Percentiles rank a stretch among this genome's conserved stretches.
Evolutionary conservation across 2,329 filamentous ascomycete genomes (phyloP).

Genomic region (Podosphaera aphanis): DNA sequence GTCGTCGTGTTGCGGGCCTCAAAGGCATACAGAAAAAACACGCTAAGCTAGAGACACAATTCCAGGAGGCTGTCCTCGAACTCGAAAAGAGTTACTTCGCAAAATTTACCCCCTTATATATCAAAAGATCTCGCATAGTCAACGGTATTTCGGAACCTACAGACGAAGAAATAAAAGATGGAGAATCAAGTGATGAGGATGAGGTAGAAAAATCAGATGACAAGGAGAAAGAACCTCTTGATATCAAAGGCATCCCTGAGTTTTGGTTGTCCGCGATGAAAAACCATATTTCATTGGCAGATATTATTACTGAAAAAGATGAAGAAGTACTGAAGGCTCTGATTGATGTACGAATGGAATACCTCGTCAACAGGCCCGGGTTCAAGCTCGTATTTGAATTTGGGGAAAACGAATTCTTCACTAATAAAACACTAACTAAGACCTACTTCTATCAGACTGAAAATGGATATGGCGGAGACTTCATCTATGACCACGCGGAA

Average conservation of each 20-base stretch:
- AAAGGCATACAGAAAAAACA: conserved; percentile 98
- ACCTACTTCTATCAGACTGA: conserved; percentile 99
- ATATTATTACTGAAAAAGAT: conserved; percentile 96
- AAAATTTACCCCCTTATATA: conserved; percentile 92
- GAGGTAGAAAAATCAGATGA: conserved; percentile 28
- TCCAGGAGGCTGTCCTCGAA: conserved; percentile 93
- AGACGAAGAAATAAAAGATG: conserved; percentile 65
- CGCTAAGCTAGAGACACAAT: conserved; percentile 91
- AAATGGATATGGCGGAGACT: conserved; percentile 94
- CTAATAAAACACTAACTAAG: conserved; percentile 91
- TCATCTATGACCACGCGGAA: conserved; percentile 98
- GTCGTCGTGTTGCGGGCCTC: conserved; percentile 78
- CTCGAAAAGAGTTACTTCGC: conserved; percentile 99
- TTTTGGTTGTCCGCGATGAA: conserved; percentile 99
- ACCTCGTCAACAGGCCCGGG: conserved; percentile 74
- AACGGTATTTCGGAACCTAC: conserved; percentile 73
- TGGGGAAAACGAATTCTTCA: conserved; percentile 83
- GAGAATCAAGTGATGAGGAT: conserved; percentile 59
- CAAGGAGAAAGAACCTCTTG: conserved; percentile 25
- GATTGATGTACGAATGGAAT: conserved; percentile 93
- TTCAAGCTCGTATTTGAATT: conserved; percentile 99
- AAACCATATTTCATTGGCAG: conserved; percentile 88
- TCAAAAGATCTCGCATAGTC: conserved; percentile 82
- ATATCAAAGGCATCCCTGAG: conserved; percentile 67
- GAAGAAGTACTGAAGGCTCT: conserved; percentile 80